Evolutionary conservation across 192 early-diverging fungal species (phyloP), one percentile per base, ranked within the genome.

Genomic region (Mortierella claussenii): DNA sequence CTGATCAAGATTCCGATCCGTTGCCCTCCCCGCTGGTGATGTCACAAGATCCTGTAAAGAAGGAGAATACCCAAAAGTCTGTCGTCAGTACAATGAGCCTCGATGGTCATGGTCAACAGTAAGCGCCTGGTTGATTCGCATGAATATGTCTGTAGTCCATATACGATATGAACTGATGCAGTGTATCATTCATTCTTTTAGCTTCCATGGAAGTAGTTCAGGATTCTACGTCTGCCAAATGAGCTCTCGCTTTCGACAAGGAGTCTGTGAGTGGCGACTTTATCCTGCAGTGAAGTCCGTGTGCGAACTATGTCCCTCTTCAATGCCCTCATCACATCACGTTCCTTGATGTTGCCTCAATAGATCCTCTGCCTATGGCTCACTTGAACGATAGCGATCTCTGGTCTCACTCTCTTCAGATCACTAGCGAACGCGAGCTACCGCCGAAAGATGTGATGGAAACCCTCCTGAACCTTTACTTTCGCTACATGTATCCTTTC

Each of bases 191-290:
- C n/a, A n/a, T n/a, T n/a, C n/a, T n/a, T n/a, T 11, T 57, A 80
- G 91, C 20, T 93, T 90, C 57, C 82, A 89, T 43, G 91, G 91
- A 37, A 86, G 87, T 44, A 88, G 88, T 49, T 90, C 89, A 42
- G 91, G 91, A 12, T 85, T 89, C 68, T 89, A 89, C 67, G 71
- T 93, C 5, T 80, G 91, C 33, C 87, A 87, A 58, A 82, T 87
- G 42, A 91, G 85, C 60, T 65, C 85, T 21, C 69, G 65, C 7
- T 88, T 70, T 43, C 86, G 87, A 21, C 61, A 84, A 46, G 85
- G 83, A 13, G 52, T 61, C 7, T 68, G 66, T 68, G 59, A 58
- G 66, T 68, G 37, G 7, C 37, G n/a, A n/a, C n/a, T n/a, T n/a
- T n/a, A n/a, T n/a, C n/a, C n/a, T n/a, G n/a, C n/a, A n/a, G n/a